phyloP scores from a whole-genome alignment of 192 early-diverging fungal genomes.

The Backusella tarrabulga region DNA sequence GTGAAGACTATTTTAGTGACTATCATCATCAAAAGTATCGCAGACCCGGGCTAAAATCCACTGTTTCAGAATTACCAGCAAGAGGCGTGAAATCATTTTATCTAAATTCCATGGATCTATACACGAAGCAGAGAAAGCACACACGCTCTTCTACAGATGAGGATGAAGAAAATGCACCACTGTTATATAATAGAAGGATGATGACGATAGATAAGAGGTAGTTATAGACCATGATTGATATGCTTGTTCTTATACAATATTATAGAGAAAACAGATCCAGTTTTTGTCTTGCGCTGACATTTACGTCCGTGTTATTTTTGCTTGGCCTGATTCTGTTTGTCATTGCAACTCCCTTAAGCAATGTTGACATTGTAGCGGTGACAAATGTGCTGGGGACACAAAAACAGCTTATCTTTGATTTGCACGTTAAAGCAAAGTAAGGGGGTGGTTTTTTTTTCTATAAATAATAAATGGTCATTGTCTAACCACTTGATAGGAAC shows the following conservation, averaged over 20 bases:
- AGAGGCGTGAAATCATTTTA: constrained; percentile 14
- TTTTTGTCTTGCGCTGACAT: not conserved
- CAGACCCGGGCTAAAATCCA: constrained; percentile 3
- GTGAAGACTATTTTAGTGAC: constrained; percentile 1
- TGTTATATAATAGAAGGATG: not conserved
- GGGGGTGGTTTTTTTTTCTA: too few species aligned
- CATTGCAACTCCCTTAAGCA: not conserved
- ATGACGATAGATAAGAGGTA: not conserved
- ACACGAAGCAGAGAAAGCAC: not conserved
- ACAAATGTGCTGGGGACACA: constrained; percentile 12
- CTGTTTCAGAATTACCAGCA: constrained; percentile 10
- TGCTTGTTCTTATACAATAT: not conserved
- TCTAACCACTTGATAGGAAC: not conserved
- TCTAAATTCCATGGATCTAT: not conserved
- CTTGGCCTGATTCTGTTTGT: not conserved
- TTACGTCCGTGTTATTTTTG: not conserved
- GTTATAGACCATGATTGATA: not conserved
- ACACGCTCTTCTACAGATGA: not conserved
- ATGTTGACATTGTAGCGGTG: not conserved
- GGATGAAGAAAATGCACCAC: constrained; percentile 3
- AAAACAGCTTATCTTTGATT: constrained; percentile 14
- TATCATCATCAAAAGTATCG: constrained; percentile 10
- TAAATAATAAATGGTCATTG: too few species aligned
- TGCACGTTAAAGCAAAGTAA: constrained; percentile 12
- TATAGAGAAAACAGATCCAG: not conserved